These are phyloP conservation scores for Geum urbanum DNA, from an alignment of 306 rosid species.

Conservation along the genomic window DNA sequence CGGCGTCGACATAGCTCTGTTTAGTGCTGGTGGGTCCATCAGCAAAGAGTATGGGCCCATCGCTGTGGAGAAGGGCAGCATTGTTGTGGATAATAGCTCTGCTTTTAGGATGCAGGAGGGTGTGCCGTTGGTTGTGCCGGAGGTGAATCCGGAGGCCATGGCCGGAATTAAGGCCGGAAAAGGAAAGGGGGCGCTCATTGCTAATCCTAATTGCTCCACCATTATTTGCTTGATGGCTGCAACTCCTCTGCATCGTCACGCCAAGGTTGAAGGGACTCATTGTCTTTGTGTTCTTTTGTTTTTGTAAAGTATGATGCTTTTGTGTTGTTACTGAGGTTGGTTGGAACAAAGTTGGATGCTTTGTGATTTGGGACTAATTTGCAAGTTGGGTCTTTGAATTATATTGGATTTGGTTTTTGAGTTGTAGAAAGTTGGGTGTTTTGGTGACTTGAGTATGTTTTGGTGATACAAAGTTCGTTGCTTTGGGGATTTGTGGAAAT, in stretches of 20 bases:
- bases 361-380: background rate
- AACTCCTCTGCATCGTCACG: conserved; percentile 87
- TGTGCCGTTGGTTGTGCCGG: conserved; percentile 91
- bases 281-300: background rate
- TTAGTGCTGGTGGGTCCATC: conserved; percentile 95
- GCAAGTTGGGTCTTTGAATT: background rate
- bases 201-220: conserved; percentile 97
- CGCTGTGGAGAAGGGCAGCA: conserved; percentile 68
- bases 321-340: background rate
- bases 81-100: conserved; percentile 91
- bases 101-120: conserved; percentile 84
- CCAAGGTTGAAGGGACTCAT: conserved; percentile 47
- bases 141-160: conserved; percentile 96
- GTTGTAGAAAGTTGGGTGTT: background rate
- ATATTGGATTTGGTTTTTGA: too few species aligned
- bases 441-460: background rate
- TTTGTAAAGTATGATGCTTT: background rate
- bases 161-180: conserved; percentile 53
- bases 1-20: conserved; percentile 85
- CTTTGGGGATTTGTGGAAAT: background rate
- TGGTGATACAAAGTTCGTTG: background rate
- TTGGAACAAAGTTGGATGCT: background rate
- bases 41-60: conserved; percentile 82
- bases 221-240: conserved; percentile 94
- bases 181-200: conserved; percentile 82